phyloP scores from a whole-genome alignment of 139 green algal species.

The Auxenochlorella protothecoides region DNA sequence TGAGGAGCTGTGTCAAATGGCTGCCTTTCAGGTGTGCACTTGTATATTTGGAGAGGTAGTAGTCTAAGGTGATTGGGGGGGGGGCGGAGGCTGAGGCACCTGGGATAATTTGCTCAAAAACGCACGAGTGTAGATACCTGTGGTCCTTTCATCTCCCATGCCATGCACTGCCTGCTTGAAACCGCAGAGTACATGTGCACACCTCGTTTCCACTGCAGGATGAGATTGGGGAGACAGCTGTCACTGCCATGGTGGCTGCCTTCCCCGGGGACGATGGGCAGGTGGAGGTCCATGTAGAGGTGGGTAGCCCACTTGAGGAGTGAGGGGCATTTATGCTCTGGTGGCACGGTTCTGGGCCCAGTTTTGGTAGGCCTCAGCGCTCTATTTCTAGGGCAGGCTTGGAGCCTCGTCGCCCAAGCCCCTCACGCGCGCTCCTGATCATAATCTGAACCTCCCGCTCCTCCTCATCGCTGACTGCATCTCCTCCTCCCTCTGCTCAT shows the following conservation, averaged over 20 bases:
- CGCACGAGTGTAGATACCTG: no score
- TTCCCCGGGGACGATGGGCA: conserved; percentile 15
- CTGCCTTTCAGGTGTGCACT: conserved; percentile 42
- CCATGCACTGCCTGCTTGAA: no score
- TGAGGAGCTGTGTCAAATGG: conserved; percentile 70
- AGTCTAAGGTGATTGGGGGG: not conserved
- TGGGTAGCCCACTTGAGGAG: conserved; percentile 7
- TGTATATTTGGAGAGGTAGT: not conserved
- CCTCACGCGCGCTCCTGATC: no score
- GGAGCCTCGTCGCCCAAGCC: no score
- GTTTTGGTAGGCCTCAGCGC: no score
- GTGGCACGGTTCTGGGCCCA: not conserved
- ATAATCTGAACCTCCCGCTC: no score
- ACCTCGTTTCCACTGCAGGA: conserved; percentile 22
- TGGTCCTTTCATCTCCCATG: no score
- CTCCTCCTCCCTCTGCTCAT: not conserved
- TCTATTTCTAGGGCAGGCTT: no score
- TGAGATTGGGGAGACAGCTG: conserved; percentile 60
- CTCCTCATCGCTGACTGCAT: no score
- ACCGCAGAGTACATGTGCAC: no score
- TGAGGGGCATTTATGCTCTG: not conserved
- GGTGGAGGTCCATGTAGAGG: conserved; percentile 73
- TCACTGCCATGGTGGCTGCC: conserved; percentile 78
- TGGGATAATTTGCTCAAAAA: no score
- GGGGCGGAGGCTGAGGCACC: no score